Percentiles rank a stretch among this genome's conserved stretches.
Evolutionary conservation across 768 basidiomycete species (phyloP).

Genomic region (Hortiboletus campestris): DNA sequence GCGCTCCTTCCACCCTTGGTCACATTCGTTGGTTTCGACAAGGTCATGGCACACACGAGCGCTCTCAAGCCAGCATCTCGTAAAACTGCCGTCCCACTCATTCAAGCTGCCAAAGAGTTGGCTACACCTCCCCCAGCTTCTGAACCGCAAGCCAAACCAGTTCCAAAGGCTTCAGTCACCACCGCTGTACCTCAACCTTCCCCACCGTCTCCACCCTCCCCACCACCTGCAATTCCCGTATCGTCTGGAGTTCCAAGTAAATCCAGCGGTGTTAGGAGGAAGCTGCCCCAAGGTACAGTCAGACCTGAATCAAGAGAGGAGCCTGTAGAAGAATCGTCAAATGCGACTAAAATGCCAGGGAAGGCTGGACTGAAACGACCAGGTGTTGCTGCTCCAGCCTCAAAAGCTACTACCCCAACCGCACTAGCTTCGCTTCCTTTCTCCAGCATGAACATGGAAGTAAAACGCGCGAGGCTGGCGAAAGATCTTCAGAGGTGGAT

Average conservation of each 20-base stretch:
- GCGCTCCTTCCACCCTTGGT: slow-evolving; percentile 77
- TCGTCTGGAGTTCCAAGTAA: slow-evolving; percentile 39
- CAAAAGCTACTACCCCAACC: slow-evolving; percentile 35
- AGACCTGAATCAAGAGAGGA: slow-evolving; percentile 47
- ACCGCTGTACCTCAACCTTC: slow-evolving; percentile 27
- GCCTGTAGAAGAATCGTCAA: slow-evolving; percentile 32
- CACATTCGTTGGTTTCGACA: slow-evolving; percentile 72
- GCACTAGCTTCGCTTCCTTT: slow-evolving; percentile 36
- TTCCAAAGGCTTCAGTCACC: slow-evolving; percentile 20
- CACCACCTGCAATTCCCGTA: slow-evolving; percentile 39
- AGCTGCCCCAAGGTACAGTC: slow-evolving; percentile 58
- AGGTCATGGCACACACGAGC: slow-evolving; percentile 81
- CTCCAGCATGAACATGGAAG: slow-evolving; percentile 31
- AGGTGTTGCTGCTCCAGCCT: slow-evolving; percentile 28
- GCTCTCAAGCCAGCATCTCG: slow-evolving; percentile 91
- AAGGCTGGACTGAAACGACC: slow-evolving; percentile 48
- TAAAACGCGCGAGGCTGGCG: slow-evolving; percentile 61
- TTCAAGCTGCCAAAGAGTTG: slow-evolving; percentile 72
- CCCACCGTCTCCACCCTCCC: slow-evolving; percentile 44
- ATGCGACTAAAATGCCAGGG: slow-evolving; percentile 32
- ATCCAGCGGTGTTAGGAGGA: slow-evolving; percentile 65
- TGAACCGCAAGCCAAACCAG: slow-evolving; percentile 28
- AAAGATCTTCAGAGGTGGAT: slow-evolving; percentile 84
- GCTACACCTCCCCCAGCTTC: slow-evolving; percentile 36
- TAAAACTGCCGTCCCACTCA: slow-evolving; percentile 77